Base-by-base conservation (phyloP, 2,329 filamentous ascomycete species). In the Fusarium sacchari region DNA sequence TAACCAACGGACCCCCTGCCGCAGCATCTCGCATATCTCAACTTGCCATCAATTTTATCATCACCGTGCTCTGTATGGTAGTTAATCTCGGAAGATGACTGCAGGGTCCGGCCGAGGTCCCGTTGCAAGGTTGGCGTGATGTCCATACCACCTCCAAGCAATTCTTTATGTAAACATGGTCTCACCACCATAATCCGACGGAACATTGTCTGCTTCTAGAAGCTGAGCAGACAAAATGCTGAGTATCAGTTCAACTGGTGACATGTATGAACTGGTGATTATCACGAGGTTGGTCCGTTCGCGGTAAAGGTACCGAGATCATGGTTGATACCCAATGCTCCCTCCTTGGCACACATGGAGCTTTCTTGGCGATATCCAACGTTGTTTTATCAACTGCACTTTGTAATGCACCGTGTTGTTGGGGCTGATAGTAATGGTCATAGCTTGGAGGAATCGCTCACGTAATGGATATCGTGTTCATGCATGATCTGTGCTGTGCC, bases 391-490 rank as follows among this genome's bases (percentile, higher is more conserved):
- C 52, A 56, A 43, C 39, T 39, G 6, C 26, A 58, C 20, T 37
- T 36, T 39, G 40, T 58, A 28, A 58, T 94, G 92, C 37, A n/a
- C 32, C 94, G 92, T 84, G 93, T 92, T 46, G 10, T 9, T 22
- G 60, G 91, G 22, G 92, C 92, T 46, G 40, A 59, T 46, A 72
- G 30, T 91, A 72, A 32, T 91, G 87, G 79, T 93, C 92, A 91
- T 91, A 93, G 82, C 94, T 90, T 82, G 93, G 89, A 39, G 91
- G 85, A 80, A 94, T 92, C 80, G 94, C 83, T 20, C 86, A 85
- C 50, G 92, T 91, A 77, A 93, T 53, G 24, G 34, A 36, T 92
- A 82, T 91, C 92, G 85, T 94, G 94, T 93, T 92, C 82, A 94
- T 90, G 83, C 92, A 89, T 84, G 94, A 92, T 62, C 92, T 86